These are phyloP conservation scores for Comarum palustre DNA, from an alignment of 306 rosid species.

Conservation along the genomic window DNA sequence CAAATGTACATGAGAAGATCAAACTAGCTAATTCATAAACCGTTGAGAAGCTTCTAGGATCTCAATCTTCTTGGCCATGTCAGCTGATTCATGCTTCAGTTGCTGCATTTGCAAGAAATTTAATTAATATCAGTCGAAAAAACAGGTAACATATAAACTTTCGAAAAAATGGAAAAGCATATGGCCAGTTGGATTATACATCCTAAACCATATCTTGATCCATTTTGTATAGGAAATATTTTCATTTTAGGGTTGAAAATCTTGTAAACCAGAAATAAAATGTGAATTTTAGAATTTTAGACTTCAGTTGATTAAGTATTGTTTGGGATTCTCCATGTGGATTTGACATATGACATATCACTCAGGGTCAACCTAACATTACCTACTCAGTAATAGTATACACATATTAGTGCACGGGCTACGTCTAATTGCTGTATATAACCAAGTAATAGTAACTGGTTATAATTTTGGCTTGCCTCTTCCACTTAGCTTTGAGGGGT, in stretches of 20 bases:
- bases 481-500: not conserved
- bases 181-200: not conserved
- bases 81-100: slow-evolving; percentile 45
- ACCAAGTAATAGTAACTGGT: not conserved
- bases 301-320: not conserved
- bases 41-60: slow-evolving; percentile 46
- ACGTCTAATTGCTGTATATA: not conserved
- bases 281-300: not conserved
- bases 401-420: not conserved
- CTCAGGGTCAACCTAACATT: not conserved
- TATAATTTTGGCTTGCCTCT: not conserved
- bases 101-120: slow-evolving; percentile 34
- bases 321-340: not conserved
- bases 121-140: not conserved
- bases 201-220: not conserved
- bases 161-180: not conserved
- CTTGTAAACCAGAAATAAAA: not conserved
- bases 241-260: not conserved
- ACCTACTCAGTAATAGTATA: not conserved
- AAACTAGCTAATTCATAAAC: slow-evolving; percentile 29
- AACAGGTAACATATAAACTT: not conserved
- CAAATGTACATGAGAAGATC: not conserved
- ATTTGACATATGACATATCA: not conserved
- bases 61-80: slow-evolving; percentile 47
- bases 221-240: not conserved